These are phyloP conservation scores for Fusarium liriodendri DNA, from an alignment of 2,329 filamentous ascomycete genomes.

Conservation along the genomic window DNA sequence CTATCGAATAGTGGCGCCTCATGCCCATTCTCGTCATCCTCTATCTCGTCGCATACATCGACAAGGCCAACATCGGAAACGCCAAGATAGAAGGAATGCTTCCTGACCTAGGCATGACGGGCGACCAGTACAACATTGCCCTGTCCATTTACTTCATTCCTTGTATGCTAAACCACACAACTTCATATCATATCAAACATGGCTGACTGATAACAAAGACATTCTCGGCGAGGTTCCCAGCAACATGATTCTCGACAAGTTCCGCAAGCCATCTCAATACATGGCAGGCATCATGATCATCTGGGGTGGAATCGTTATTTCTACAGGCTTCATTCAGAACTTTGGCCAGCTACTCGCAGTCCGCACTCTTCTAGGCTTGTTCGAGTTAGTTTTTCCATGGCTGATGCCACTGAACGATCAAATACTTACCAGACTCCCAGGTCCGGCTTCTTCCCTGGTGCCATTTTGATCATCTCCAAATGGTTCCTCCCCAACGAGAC, in stretches of 20 bases:
- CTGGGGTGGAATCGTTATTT: slow-evolving; percentile 26
- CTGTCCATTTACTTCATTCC: slow-evolving; percentile 32
- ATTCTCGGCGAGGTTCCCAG: slow-evolving; percentile 29
- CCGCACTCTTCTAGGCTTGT: slow-evolving; percentile 22
- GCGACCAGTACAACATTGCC: slow-evolving; percentile 31
- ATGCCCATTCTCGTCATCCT: slow-evolving; percentile 31
- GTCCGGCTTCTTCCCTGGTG: slow-evolving; percentile 47
- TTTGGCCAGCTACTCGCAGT: slow-evolving; percentile 24
- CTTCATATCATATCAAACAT: accelerated
- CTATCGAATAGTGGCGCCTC: slow-evolving; percentile 15
- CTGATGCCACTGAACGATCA: not conserved
- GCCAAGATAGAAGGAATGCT: slow-evolving; percentile 33
- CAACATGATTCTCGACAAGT: slow-evolving; percentile 34
- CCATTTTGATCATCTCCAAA: slow-evolving; percentile 43
- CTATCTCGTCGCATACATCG: slow-evolving; percentile 29
- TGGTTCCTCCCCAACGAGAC: slow-evolving; percentile 48
- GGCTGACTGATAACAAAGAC: not conserved
- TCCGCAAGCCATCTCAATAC: slow-evolving; percentile 27
- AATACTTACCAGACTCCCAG: not conserved
- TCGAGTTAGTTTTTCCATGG: not conserved
- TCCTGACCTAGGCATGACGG: slow-evolving; percentile 19
- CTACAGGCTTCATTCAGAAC: slow-evolving; percentile 23
- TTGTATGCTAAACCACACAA: not conserved
- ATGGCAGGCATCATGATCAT: slow-evolving; percentile 30
- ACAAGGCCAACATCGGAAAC: slow-evolving; percentile 34